Base-by-base conservation (phyloP, 2,329 filamentous ascomycete species). In the Aciculosporium take region DNA sequence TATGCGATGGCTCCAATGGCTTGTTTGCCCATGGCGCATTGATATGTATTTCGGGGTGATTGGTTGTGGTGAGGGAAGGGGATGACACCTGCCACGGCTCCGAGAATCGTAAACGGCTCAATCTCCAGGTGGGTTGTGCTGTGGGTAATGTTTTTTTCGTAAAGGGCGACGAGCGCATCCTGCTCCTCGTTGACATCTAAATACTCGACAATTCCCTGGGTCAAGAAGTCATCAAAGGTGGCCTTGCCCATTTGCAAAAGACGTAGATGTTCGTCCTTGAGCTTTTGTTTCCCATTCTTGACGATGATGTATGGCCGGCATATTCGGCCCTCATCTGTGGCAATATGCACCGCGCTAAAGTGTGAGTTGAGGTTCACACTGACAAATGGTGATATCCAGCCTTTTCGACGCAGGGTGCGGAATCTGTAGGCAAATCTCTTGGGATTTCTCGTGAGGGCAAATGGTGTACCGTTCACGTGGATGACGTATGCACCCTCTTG, bases 21-120 rank as follows among this genome's bases (percentile, higher is more conserved):
- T 82, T 98, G 91, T 66, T 98, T 98, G 74, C 91, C 91, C 91
- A 98, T 98, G 64, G 91, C 91, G 65, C 89, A 95, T 70, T 96
- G 89, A 56, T 98, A 98, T 0, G 91, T 98, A 59, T 98, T 98
- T 71, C 91, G 76, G 8, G 91, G 91, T 13, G 93, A 98, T 61
- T 98, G 91, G 62, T 98, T 98, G 68, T 98, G 91, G 60, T 98
- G 91, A 7, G 91, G 91, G 56, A 96, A 98, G 4, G 91, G 91
- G 58, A 98, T 98, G 29, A 98, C 70, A 33, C 91, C 91, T 30
- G 91, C 91, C 21, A 98, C 91, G 36, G 91, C 91, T 21, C 91
- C 91, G 12, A 98, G 74, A 38, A 98, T 81, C 1, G 91, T 98
- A 57, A 98, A 98, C 0, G 93, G 93, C 58, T 98, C 91, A 47